Conservation (phyloP, 768 basidiomycete genomes). For the Auriscalpium vulgare region DNA sequence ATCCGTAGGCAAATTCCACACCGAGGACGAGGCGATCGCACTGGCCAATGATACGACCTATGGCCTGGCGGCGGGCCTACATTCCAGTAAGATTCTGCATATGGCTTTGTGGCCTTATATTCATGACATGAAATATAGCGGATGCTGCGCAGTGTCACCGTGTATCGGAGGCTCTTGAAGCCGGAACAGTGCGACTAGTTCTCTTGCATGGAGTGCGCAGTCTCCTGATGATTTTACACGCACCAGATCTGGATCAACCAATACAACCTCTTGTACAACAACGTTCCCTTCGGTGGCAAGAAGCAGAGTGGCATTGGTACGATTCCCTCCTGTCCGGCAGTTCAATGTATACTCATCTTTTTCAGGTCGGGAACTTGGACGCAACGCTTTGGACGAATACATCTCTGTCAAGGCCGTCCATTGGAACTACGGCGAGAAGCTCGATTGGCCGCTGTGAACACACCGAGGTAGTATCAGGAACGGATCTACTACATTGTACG, state of each 20-base stretch:
- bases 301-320: conserved; percentile 84
- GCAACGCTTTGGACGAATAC: conserved; percentile 78
- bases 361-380: conserved; percentile 79
- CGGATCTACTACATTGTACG: background rate
- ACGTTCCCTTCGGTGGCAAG: conserved; percentile 93
- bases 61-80: conserved; percentile 87
- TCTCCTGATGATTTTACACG: background rate
- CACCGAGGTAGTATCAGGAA: background rate
- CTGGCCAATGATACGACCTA: conserved; percentile 86
- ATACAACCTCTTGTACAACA: conserved; percentile 76
- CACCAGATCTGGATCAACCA: conserved; percentile 86
- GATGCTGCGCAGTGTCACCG: conserved; percentile 88
- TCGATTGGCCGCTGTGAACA: conserved; percentile 66
- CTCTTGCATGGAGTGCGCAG: too few relatives aligned
- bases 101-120: background rate
- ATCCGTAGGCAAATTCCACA: conserved; percentile 71
- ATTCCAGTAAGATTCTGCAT: conserved; percentile 53
- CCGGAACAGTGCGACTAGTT: conserved; percentile 63
- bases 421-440: conserved; percentile 80
- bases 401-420: conserved; percentile 77
- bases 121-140: conserved; percentile 28
- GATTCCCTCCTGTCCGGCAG: conserved; percentile 14
- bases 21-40: conserved; percentile 78
- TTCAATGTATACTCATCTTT: background rate
- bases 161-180: conserved; percentile 78